These are phyloP conservation scores for Zalerion maritima DNA, from an alignment of 495 filamentous ascomycete species.

Conservation along the genomic window DNA sequence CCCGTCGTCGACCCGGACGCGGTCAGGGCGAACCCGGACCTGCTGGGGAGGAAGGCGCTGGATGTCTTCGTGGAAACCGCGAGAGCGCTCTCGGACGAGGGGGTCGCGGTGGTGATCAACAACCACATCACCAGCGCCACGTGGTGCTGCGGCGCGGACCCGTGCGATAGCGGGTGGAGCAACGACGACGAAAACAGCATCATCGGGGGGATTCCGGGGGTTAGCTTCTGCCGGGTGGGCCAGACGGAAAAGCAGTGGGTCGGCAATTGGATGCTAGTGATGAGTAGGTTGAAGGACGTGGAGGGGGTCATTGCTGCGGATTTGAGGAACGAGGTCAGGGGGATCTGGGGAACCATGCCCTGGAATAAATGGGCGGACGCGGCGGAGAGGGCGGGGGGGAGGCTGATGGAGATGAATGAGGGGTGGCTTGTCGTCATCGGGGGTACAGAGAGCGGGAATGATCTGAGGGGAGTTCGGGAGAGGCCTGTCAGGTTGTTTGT, in stretches of 20 bases:
- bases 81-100: conserved; percentile 37
- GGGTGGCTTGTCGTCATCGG: conserved; percentile 50
- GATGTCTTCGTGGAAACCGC: conserved; percentile 40
- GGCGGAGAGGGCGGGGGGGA: conserved; percentile 39
- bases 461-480: conserved; percentile 30
- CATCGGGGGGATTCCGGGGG: too few relatives aligned
- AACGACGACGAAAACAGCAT: conserved; percentile 39
- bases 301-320: conserved; percentile 42
- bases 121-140: conserved; percentile 46
- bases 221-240: conserved; percentile 36
- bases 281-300: conserved; percentile 35
- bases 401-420: conserved; percentile 35
- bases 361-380: conserved; percentile 44
- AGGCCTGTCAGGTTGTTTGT: conserved; percentile 39
- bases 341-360: conserved; percentile 47
- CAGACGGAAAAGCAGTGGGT: conserved; percentile 47
- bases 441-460: conserved; percentile 44
- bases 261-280: conserved; percentile 42
- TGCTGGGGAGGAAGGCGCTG: conserved; percentile 33
- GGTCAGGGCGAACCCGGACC: conserved; percentile 37
- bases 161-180: conserved; percentile 42
- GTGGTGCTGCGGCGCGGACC: conserved; percentile 47
- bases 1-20: conserved; percentile 31
- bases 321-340: conserved; percentile 45
- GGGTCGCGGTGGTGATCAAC: conserved; percentile 44